Evolutionary conservation across 176 grass and related monocot species (phyloP), one percentile per base, ranked within the genome.

Genomic region (Cenchrus americanus): DNA sequence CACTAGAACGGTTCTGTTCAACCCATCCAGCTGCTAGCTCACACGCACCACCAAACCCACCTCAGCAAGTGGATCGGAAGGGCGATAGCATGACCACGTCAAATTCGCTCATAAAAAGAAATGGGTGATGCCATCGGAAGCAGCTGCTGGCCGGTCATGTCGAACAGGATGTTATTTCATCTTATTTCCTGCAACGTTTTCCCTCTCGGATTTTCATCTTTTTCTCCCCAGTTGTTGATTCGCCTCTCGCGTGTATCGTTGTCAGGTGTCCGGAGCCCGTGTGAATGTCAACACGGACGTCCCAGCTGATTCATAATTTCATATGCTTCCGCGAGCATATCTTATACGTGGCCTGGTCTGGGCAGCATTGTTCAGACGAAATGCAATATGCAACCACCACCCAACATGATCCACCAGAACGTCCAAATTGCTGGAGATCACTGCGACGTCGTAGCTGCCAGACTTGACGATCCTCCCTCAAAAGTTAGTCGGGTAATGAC

Each of bases 51-150:
- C 52, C 69, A 19, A 79, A 87, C 69, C 68, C 84, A 87, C 71
- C 79, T 72, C 73, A 30, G 27, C 14, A 9, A 10, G 3, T 24
- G 46, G 14, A 14, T n/a, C n/a, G n/a, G n/a, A n/a, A n/a, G 10
- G 50, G 77, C 30, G 82, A 90, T 83, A 67, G 12, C 67, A 18
- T 73, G 79, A 50, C 80, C 80, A 90, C 68, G 65, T 87, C 88
- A 83, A 83, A 74, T 66, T 22, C 1, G 79, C 74, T 79, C 54
- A 30, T 30, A 30, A 30, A 30, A 66, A 41, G 26, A 48, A 73
- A 86, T 30, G n/a, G n/a, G n/a, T n/a, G 2, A 30, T 30, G 66
- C 72, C 84, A 83, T 87, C 69, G 46, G 48, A 23, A 75, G 66
- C 43, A 64, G 61, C 84, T 80, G 84, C 75, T 76, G 69, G 7